Conservation (phyloP, 2,329 filamentous ascomycete species). For the Scedosporium minutisporum region DNA sequence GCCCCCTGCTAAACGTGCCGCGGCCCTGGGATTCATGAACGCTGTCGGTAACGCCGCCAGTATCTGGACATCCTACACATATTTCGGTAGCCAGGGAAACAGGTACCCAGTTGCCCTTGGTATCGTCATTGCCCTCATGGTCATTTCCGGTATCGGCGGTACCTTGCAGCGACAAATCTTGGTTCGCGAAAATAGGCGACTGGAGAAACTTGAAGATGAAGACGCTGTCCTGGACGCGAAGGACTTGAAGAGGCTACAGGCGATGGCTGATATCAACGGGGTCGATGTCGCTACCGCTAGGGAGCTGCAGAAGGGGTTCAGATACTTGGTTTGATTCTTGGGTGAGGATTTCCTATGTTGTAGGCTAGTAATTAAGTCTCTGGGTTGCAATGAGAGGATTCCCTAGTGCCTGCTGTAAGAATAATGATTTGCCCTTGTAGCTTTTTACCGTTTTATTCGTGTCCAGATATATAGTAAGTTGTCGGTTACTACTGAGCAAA, state of each 20-base stretch:
- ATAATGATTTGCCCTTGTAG: too few species aligned
- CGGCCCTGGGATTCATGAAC: conserved; percentile 45
- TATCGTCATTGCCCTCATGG: conserved; percentile 26
- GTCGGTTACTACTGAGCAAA: too few species aligned
- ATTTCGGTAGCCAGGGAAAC: conserved; percentile 25
- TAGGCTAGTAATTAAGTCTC: too few species aligned
- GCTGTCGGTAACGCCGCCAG: conserved; percentile 41
- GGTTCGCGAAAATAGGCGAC: conserved; percentile 29
- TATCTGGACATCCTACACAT: conserved; percentile 43
- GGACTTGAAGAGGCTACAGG: conserved; percentile 35
- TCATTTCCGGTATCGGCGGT: conserved; percentile 8
- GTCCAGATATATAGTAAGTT: too few species aligned
- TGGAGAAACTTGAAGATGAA: conserved; percentile 20
- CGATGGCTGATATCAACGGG: conserved; percentile 41
- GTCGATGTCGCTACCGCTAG: conserved; percentile 38
- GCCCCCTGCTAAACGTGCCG: conserved; percentile 44
- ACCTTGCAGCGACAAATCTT: conserved; percentile 25
- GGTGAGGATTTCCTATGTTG: too few species aligned
- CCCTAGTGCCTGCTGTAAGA: too few species aligned
- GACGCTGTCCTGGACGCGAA: conserved; percentile 32
- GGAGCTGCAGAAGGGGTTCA: conserved; percentile 42
- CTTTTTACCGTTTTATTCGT: too few species aligned
- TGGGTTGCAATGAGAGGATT: too few species aligned
- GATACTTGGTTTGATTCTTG: conserved; percentile 22
- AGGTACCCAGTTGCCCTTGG: conserved; percentile 30